phyloP scores from a whole-genome alignment of 441 rosid genomes.

The Bocquillonia castaneifolia region DNA sequence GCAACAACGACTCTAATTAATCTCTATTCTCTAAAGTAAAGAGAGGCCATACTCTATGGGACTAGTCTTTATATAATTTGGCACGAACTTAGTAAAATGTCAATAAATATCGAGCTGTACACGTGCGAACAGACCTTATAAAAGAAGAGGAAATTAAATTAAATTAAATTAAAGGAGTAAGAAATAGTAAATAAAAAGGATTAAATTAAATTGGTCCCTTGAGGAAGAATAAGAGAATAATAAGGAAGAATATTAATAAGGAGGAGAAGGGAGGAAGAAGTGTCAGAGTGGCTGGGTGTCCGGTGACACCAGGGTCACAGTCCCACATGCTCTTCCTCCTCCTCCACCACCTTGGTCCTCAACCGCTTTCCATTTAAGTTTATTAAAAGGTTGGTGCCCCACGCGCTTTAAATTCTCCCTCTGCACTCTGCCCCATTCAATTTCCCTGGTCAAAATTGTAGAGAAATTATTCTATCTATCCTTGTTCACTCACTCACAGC shows the following conservation, averaged over 20 bases:
- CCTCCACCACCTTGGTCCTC: constrained; percentile 5
- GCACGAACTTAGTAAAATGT: constrained; percentile 3
- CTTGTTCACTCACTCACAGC: background rate
- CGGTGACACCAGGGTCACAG: constrained; percentile 39
- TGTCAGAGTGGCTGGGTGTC: constrained; percentile 40
- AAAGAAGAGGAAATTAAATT: background rate
- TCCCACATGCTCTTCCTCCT: constrained; percentile 36
- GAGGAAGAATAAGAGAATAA: constrained; percentile 12
- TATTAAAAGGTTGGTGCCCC: background rate
- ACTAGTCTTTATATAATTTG: background rate
- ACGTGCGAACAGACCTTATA: constrained; percentile 10
- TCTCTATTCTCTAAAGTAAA: background rate
- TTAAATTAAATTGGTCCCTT: constrained; percentile 8
- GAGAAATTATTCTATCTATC: too few relatives aligned
- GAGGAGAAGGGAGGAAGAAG: constrained; percentile 1
- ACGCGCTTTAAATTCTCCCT: constrained; percentile 19
- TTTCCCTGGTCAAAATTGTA: background rate
- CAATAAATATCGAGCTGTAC: constrained; percentile 21
- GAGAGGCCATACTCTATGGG: background rate
- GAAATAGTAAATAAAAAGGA: background rate
- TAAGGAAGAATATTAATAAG: background rate
- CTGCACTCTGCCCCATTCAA: background rate
- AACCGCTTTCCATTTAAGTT: background rate
- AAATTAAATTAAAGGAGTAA: too few relatives aligned
- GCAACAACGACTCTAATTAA: too few relatives aligned